phyloP scores from a whole-genome alignment of 139 green algal species.

The Limnomonas spitsbergensis region DNA sequence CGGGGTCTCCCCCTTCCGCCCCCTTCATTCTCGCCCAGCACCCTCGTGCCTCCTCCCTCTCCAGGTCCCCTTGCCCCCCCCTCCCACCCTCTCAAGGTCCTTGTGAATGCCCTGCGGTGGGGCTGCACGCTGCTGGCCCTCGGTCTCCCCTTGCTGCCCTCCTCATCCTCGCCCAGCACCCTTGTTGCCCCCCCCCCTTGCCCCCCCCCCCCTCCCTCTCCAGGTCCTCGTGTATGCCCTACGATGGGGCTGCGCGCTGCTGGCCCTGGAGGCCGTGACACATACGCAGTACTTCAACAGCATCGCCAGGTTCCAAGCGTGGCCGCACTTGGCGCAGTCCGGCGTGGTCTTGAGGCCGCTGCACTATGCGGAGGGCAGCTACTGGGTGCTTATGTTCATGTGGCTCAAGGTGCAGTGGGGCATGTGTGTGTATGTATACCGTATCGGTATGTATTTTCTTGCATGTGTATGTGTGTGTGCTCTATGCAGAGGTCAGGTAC shows the following conservation, averaged over 20 bases:
- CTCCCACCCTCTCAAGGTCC: too few species aligned
- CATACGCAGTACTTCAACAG: slow-evolving; percentile 83
- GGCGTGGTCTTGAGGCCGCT: slow-evolving; percentile 28
- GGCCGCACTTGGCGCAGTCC: slow-evolving; percentile 25
- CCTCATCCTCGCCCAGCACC: too few species aligned
- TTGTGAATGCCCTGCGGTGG: too few species aligned
- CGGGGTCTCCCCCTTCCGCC: too few species aligned
- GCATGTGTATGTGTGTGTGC: slow-evolving; percentile 13
- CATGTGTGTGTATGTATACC: neutral
- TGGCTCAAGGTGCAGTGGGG: slow-evolving; percentile 97
- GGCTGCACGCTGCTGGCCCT: too few species aligned
- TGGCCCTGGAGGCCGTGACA: slow-evolving; percentile 75
- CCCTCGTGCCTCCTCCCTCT: too few species aligned
- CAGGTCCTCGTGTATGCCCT: slow-evolving; percentile 55
- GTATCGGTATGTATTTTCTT: neutral
- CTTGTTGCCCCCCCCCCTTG: too few species aligned
- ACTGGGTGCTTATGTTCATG: slow-evolving; percentile 88
- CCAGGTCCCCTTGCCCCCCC: too few species aligned
- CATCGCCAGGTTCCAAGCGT: slow-evolving; percentile 49
- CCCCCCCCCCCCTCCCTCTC: too few species aligned
- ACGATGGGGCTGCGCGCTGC: slow-evolving; percentile 42
- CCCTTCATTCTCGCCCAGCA: too few species aligned
- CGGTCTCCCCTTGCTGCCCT: too few species aligned
- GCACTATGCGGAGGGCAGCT: slow-evolving; percentile 60
- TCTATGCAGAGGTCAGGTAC: slow-evolving; percentile 62